A percentile compares a stretch with the other conserved stretches of the same genome.
phyloP scores from a whole-genome alignment of 208 protist species.

The Crithidia mellificae region DNA sequence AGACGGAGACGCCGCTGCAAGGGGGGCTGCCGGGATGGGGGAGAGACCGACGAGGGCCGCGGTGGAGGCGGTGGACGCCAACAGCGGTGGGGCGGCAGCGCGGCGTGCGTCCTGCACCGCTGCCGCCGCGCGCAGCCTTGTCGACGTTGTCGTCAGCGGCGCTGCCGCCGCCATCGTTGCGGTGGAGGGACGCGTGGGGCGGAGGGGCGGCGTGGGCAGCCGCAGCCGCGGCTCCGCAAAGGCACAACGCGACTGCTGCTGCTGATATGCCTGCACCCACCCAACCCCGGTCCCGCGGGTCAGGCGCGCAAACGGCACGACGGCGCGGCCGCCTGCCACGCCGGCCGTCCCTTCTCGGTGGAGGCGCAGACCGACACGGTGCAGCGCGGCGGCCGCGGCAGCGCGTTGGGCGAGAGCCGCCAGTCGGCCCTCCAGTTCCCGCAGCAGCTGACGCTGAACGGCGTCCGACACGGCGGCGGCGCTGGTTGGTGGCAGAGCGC shows the following conservation, averaged over 20 bases:
- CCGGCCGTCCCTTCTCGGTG: not conserved
- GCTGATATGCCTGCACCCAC: conserved; percentile 26
- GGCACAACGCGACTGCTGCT: conserved; percentile 12
- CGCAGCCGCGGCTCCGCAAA: conserved; percentile 25
- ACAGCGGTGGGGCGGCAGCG: not conserved
- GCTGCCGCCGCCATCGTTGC: not conserved
- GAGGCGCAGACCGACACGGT: not conserved
- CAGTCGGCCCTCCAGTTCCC: conserved; percentile 16
- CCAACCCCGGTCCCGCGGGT: conserved; percentile 5
- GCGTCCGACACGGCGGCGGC: conserved; percentile 24
- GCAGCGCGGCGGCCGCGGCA: conserved; percentile 1
- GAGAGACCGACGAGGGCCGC: not conserved
- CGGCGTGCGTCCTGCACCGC: conserved; percentile 6
- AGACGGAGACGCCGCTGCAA: not conserved
- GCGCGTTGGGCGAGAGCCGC: conserved; percentile 19
- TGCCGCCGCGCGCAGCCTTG: conserved; percentile 2
- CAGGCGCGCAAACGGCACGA: not conserved
- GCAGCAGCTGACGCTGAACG: conserved; percentile 17
- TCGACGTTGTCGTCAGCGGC: not conserved
- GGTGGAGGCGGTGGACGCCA: not conserved
- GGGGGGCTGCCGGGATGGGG: not conserved
- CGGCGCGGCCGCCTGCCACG: not conserved
- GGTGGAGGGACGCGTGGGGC: not conserved
- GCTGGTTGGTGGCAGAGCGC: conserved; percentile 9
- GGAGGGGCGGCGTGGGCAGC: not conserved